Evolutionary conservation across 306 rosid genomes (phyloP).

Genomic region (Castanea crenata): DNA sequence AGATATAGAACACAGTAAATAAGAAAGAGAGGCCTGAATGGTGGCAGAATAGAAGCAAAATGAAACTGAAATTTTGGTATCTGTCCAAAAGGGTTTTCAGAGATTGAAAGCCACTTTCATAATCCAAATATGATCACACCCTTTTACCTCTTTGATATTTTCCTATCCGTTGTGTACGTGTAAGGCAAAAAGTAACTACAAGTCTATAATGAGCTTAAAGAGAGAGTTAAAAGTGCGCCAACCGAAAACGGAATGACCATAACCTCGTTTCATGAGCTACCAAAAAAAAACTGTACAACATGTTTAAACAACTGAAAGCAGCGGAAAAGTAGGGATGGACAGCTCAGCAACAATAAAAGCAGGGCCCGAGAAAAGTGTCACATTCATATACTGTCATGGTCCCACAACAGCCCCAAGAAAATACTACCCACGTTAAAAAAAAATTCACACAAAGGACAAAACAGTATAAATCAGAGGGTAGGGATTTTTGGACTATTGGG

Average conservation of each 20-base stretch:
- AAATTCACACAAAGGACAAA: neutral
- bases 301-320: slow-evolving; percentile 12
- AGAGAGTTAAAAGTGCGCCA: neutral
- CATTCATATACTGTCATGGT: too few relatives aligned
- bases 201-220: neutral
- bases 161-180: slow-evolving; percentile 17
- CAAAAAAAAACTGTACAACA: slow-evolving; percentile 7
- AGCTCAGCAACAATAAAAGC: slow-evolving; percentile 7
- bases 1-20: slow-evolving; percentile 10
- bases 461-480: too few relatives aligned
- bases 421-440: slow-evolving; percentile 2
- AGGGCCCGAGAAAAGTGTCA: neutral
- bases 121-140: slow-evolving; percentile 25
- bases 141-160: slow-evolving; percentile 14
- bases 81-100: slow-evolving; percentile 38
- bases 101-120: slow-evolving; percentile 68
- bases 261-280: slow-evolving; percentile 35
- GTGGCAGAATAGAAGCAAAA: slow-evolving; percentile 40
- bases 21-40: slow-evolving; percentile 8
- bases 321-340: slow-evolving; percentile 4
- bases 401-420: slow-evolving; percentile 10
- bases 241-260: slow-evolving; percentile 16
- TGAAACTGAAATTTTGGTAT: slow-evolving; percentile 41
- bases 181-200: slow-evolving; percentile 1
- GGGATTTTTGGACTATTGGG: neutral